Conservation (phyloP, 2,329 filamentous ascomycete genomes). For the Xylariaceae sp. region DNA sequence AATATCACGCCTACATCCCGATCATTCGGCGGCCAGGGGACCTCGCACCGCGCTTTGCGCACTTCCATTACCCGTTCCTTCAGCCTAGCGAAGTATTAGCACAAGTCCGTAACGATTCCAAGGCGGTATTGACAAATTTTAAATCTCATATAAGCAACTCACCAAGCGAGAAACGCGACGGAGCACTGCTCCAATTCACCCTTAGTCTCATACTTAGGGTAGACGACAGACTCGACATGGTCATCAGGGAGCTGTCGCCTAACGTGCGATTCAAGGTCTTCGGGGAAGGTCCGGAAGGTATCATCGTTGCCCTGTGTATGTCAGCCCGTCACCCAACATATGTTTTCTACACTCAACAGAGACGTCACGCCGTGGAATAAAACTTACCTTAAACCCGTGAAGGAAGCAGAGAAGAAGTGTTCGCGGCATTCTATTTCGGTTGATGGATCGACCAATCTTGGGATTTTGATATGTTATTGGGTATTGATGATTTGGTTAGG, state of each 20-base stretch:
- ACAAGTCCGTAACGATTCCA: no score
- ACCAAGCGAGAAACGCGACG: slow-evolving; percentile 46
- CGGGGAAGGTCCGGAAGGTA: slow-evolving; percentile 64
- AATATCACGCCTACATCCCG: slow-evolving; percentile 76
- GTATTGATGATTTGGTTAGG: no score
- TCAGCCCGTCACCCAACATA: no score
- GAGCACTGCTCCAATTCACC: slow-evolving; percentile 57
- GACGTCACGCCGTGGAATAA: no score
- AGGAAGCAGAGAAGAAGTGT: slow-evolving; percentile 69
- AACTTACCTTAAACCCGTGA: slow-evolving; percentile 64
- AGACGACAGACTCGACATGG: slow-evolving; percentile 57
- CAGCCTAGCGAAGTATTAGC: slow-evolving; percentile 49
- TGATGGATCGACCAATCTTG: no score
- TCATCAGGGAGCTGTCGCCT: slow-evolving; percentile 57
- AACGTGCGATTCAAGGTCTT: slow-evolving; percentile 57
- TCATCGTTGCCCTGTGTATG: slow-evolving; percentile 57
- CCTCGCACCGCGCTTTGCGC: slow-evolving; percentile 62
- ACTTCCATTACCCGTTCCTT: slow-evolving; percentile 77
- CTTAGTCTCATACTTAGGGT: slow-evolving; percentile 69
- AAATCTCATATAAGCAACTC: no score
- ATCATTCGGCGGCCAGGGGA: slow-evolving; percentile 73
- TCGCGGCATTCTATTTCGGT: slow-evolving; percentile 37
- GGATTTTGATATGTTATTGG: no score
- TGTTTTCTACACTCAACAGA: no score
- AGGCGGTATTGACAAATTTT: no score